Base-by-base conservation (phyloP, 257 asterid genomes). In the Scutellaria baicalensis region DNA sequence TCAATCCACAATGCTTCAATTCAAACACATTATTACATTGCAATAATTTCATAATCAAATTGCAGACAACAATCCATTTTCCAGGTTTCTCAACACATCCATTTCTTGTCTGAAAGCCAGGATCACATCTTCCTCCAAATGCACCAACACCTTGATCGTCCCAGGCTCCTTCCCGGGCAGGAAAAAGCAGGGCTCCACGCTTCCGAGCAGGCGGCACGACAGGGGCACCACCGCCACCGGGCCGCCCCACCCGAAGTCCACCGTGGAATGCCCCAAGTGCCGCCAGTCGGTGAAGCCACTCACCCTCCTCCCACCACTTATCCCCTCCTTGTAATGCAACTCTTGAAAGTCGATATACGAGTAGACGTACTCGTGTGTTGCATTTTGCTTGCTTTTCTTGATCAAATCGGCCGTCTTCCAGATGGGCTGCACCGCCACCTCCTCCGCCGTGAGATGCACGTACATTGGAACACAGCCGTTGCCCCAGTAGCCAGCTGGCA, bases 271-370 rank as follows among this genome's bases (percentile, higher is more conserved):
- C n/a, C 97, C 97, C 75, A 89, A 77, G 72, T 92, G 97, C 38
- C 97, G 80, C 97, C 97, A 92, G 68, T 92, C 97, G 1, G 97
- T 89, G 71, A 92, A 92, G 0, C 95, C 96, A 56, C 90, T 85
- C 68, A 92, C 92, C 5, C 82, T 79, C 40, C 78, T 56, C 31
- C 97, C 95, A 1, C 82, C 77, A 2, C 71, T 89, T 40, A 92
- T 86, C 50, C 96, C 95, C 63, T 84, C 68, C 5, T 31, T 48
- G 68, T 81, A 87, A 76, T 92, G 84, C 31, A 89, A 8, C 77
- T 89, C 93, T 59, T 92, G 97, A 38, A 87, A 92, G 64, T 92
- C 93, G 16, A 92, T 68, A 16, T 74, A 86, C 0, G 95, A 89
- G 1, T 79, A 72, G 9, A 87, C 93, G 43, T 92, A 92, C 54